Evolutionary conservation across 2,329 filamentous ascomycete genomes (phyloP).

Genomic region (Dothistroma septosporum): DNA sequence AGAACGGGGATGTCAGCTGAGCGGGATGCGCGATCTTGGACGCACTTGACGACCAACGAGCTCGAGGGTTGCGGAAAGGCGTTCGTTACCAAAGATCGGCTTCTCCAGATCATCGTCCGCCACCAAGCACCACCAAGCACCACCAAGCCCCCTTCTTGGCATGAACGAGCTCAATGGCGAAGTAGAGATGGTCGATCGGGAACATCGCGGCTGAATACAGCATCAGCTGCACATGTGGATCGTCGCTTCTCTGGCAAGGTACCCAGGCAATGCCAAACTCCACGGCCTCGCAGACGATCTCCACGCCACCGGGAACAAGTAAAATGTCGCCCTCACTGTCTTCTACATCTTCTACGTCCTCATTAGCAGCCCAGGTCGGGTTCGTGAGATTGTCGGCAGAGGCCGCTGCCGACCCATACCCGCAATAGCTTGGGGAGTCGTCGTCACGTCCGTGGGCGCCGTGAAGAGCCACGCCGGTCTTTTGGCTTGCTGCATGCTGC

Average conservation of each 20-base stretch:
- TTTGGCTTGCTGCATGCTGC: constrained; percentile 39
- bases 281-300: constrained; percentile 41
- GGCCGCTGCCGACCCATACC: constrained; percentile 41
- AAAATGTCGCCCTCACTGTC: constrained; percentile 43
- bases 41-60: not conserved
- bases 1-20: not conserved
- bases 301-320: constrained; percentile 38
- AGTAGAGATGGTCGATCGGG: not conserved
- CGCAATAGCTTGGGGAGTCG: constrained; percentile 40
- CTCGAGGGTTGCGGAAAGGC: not conserved
- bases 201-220: not conserved
- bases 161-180: not conserved
- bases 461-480: constrained; percentile 40
- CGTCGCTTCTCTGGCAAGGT: not conserved
- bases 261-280: constrained; percentile 43
- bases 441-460: constrained; percentile 41
- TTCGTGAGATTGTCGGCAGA: constrained; percentile 40
- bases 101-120: not conserved
- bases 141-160: constrained; percentile 3
- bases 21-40: not conserved
- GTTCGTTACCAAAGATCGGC: not conserved
- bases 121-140: no score
- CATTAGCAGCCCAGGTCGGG: constrained; percentile 40
- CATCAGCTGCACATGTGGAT: constrained; percentile 2
- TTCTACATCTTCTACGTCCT: constrained; percentile 46